Evolutionary conservation across 306 rosid genomes (phyloP), one percentile per base, ranked within the genome.

Genomic region (Hylodesmum podocarpum): DNA sequence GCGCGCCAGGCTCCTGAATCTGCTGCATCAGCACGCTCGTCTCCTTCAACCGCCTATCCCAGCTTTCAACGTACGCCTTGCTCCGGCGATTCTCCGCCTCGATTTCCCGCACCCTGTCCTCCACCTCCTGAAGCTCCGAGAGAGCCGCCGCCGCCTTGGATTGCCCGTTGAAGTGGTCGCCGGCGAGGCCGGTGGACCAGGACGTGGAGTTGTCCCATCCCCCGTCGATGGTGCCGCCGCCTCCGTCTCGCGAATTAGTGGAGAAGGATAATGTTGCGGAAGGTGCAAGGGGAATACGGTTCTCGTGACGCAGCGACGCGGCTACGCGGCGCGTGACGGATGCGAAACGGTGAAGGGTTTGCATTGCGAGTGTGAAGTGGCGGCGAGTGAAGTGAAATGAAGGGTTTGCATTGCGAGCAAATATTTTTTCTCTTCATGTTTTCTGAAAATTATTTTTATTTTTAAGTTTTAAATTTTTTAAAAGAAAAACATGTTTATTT

Each of bases 1-100:
- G 84, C 0, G 88, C 97, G 57, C 98, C 98, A 14, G 98, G 98
- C 41, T 94, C 97, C 8, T n/a, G 84, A 4, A 90, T 85, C 82
- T 91, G 98, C 82, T 94, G 86, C 85, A 91, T 36, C 75, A 88
- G 33, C 39, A 72, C 79, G 70, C 81, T 54, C 1, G 83, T 82
- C 78, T 94, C 94, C 40, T 16, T 13, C 90, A 94, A 66, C 57
- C 96, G 73, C 0, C 67, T 53, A 0, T 70, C 70, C 98, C 96
- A 92, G 13, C 86, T 85, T n/a, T 90, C 91, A 21, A 89, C 87
- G 72, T 40, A 88, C 0, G 14, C 59, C 81, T 82, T 83, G 44
- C 90, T 73, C 33, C 63, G 84, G 49, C 65, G 70, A 27, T 89
- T 88, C 86, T 85, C 96, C 0, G 62, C 86, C 24, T 88, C 92